Conservation (phyloP, 78 protist species). For the Monosiga brevicollis region DNA sequence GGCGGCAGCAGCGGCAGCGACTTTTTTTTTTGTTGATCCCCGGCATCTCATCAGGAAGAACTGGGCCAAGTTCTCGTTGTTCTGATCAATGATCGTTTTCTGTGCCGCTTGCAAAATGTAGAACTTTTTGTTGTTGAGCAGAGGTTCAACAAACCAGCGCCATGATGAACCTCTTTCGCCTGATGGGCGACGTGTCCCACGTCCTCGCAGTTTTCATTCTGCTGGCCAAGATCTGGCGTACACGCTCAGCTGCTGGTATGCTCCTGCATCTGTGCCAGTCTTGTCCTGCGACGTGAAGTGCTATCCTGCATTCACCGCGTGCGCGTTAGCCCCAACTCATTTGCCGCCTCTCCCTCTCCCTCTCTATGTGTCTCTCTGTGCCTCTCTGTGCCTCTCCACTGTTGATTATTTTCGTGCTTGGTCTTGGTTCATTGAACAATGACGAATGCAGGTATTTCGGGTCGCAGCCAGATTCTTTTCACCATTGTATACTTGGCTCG, state of each 20-base stretch:
- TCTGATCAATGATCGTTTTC: no score
- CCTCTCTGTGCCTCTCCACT: not conserved
- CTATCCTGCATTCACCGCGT: no score
- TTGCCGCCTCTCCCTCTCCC: not conserved
- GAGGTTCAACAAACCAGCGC: not conserved
- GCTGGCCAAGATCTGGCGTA: constrained; percentile 35
- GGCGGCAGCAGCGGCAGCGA: no score
- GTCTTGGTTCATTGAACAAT: not conserved
- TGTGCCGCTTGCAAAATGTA: no score
- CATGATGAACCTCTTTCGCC: constrained; percentile 66
- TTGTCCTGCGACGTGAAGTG: no score
- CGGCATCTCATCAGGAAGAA: no score
- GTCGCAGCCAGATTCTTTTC: constrained; percentile 69
- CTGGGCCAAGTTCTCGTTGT: no score
- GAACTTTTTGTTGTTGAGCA: not conserved
- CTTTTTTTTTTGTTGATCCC: no score
- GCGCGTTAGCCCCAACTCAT: no score
- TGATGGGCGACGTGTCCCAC: constrained; percentile 70
- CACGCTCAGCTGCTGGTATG: constrained; percentile 30
- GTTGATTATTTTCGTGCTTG: not conserved
- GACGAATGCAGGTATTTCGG: constrained; percentile 72
- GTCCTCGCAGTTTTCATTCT: constrained; percentile 34
- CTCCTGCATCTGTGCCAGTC: no score
- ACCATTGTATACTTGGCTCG: constrained; percentile 61
- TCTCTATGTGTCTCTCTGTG: not conserved